These are phyloP conservation scores for Pneumocystis sp. DNA, from an alignment of 1,139 yeast species.

Conservation along the genomic window DNA sequence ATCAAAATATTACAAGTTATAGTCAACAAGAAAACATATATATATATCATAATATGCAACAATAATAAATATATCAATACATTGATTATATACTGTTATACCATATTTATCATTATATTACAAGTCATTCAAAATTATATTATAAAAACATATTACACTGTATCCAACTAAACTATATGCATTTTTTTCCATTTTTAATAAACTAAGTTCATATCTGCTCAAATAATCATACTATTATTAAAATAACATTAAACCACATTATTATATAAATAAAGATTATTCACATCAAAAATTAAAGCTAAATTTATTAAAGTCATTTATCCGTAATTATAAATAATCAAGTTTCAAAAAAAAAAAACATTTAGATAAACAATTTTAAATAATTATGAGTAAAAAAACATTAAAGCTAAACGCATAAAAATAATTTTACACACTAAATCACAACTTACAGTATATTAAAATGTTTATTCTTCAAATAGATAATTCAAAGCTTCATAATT, in stretches of 20 bases:
- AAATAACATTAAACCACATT: no score
- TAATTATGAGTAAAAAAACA: background rate
- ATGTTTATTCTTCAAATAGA: slow-evolving; percentile 29
- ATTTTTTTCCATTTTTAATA: background rate
- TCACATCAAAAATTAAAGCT: no score
- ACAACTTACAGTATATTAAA: background rate
- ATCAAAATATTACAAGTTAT: background rate
- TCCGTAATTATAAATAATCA: background rate
- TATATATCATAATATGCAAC: background rate
- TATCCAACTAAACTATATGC: background rate
- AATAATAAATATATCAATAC: background rate
- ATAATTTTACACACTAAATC: background rate
- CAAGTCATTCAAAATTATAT: background rate
- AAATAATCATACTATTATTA: no score
- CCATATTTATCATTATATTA: background rate
- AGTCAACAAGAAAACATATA: background rate
- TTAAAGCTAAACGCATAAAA: background rate
- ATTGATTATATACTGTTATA: background rate
- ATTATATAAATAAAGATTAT: no score
- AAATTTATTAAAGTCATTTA: no score
- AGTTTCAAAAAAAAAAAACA: background rate
- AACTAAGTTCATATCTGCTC: no score
- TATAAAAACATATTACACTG: background rate
- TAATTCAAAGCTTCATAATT: slow-evolving; percentile 66
- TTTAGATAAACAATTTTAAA: background rate